Conservation (phyloP, 306 rosid species). For the Argentina anserina region DNA sequence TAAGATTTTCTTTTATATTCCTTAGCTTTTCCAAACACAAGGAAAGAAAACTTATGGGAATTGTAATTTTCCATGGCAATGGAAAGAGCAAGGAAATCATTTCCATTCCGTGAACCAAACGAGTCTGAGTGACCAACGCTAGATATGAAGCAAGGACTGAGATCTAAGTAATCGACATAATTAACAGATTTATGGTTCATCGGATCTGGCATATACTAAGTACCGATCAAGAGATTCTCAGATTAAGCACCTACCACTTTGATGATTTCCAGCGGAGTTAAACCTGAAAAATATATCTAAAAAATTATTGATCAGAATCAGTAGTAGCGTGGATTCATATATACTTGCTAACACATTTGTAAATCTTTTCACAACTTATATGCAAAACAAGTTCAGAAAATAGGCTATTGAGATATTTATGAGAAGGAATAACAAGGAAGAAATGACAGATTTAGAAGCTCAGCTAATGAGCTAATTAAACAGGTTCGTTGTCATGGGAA, state of each 20-base stretch:
- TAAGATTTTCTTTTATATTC: too few species aligned
- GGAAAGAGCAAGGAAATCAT: too few species aligned
- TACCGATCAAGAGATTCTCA: background rate
- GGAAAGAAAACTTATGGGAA: too few species aligned
- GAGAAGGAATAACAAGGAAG: background rate
- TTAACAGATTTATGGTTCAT: background rate
- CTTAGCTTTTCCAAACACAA: too few species aligned
- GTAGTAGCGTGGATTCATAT: background rate
- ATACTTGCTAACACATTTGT: background rate
- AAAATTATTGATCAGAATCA: background rate
- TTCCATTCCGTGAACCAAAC: too few species aligned
- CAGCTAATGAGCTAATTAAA: background rate
- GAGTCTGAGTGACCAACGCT: too few species aligned
- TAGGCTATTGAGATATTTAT: background rate
- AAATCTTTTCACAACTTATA: background rate
- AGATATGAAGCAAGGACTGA: too few species aligned
- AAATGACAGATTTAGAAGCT: constrained; percentile 9
- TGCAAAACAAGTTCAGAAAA: background rate
- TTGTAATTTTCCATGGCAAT: too few species aligned
- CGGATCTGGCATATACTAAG: background rate
- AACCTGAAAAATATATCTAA: background rate
- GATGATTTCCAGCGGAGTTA: background rate
- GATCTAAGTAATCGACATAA: too few species aligned
- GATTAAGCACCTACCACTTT: background rate
- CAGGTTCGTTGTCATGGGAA: constrained; percentile 15